Base-by-base conservation (phyloP, 768 basidiomycete genomes). In the Macrolepiota dolichaula region DNA sequence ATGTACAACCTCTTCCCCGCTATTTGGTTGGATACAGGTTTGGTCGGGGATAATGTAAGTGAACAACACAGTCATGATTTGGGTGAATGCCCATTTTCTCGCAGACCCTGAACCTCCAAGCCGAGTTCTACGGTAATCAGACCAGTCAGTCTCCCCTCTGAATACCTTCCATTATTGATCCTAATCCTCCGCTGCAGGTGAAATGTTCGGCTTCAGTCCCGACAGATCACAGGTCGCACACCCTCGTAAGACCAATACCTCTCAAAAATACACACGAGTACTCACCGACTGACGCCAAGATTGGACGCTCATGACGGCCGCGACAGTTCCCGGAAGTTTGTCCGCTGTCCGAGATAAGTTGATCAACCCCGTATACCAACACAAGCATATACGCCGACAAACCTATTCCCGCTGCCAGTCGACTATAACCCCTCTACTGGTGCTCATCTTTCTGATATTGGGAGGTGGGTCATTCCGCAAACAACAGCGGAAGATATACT, bases 1-100 rank as follows among this genome's bases (percentile, higher is more conserved):
- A 70, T 78, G 24, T 85, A 86, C 66, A 86, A 86, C 66, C 49
- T 86, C 44, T 82, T 78, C 55, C 77, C 79, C 27, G 84, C 85
- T 58, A 73, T 68, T 62, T 69, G 85, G 24, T 68, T 86, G 5
- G 67, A 73, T 2, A 71, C 74, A 19, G 71, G 73, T 22, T 52
- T 81, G 6, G 73, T 84, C 63, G 73, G 69, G 0, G n/a, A 62
- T 5, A 51, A 44, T 12, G 67, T 69, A 37, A 19, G 61, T 55
- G 29, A 37, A 38, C 5, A 19, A 79, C n/a, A 19, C 51, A 55
- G 15, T 10, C 44, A 24, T 22, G 53, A 55, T 69, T 66, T 65
- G 25, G n/a, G 22, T 51, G 7, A n/a, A 17, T n/a, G 17, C 9
- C 3, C 35, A 44, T 25, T 3, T 25, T 53, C 27, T 32, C 7